A percentile compares a stretch with the other conserved stretches of the same genome.
Conservation (phyloP, 1,284 basidiomycete species). For the Amylostereum areolatum region DNA sequence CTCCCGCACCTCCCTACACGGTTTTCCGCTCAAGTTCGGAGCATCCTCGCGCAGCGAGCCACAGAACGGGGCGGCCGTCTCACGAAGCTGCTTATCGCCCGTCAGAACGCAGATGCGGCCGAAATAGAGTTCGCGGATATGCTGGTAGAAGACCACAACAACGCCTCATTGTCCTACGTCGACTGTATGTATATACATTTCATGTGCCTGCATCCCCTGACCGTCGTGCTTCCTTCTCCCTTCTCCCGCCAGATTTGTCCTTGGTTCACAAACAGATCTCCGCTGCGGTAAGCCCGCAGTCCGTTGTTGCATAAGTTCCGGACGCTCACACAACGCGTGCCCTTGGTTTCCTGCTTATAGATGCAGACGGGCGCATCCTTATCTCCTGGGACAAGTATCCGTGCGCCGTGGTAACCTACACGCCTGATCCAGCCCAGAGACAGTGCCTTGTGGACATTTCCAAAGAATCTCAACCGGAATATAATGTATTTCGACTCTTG, state of each 20-base stretch:
- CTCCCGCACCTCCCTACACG: conserved; percentile 74
- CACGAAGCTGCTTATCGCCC: conserved; percentile 71
- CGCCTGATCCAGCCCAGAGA: no score
- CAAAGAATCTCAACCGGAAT: no score
- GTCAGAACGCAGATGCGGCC: conserved; percentile 90
- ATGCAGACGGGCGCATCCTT: conserved; percentile 10
- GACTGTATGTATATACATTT: conserved; percentile 52
- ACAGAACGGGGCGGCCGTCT: conserved; percentile 53
- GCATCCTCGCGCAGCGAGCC: conserved; percentile 73
- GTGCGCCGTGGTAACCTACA: conserved; percentile 12
- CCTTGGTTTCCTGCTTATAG: conserved; percentile 1
- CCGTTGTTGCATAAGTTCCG: background rate
- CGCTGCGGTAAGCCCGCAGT: conserved; percentile 44
- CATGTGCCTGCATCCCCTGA: conserved; percentile 13
- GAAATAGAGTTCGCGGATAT: conserved; percentile 98
- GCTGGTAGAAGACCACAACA: conserved; percentile 96
- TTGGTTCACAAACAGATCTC: conserved; percentile 56
- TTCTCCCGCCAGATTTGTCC: conserved; percentile 37
- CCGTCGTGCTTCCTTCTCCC: background rate
- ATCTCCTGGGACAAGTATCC: conserved; percentile 5
- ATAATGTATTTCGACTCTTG: no score
- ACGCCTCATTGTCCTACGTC: conserved; percentile 85
- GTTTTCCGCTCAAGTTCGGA: conserved; percentile 81
- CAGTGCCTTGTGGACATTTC: no score
- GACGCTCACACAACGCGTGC: background rate